phyloP scores from a whole-genome alignment of 148 eudicot genomes.

The Heliamphora exappendiculata region DNA sequence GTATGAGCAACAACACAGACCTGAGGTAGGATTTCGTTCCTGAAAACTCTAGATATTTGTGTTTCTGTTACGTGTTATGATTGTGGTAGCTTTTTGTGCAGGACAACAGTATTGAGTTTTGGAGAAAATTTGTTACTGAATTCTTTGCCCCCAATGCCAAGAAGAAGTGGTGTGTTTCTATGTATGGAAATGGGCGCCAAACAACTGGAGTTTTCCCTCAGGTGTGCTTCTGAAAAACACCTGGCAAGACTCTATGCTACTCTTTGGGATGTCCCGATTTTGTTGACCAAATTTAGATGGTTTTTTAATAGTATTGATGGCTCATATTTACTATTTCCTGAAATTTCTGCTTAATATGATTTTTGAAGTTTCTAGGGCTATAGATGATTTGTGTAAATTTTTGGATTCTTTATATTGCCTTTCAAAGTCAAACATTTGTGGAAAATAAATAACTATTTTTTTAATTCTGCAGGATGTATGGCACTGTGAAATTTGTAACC shows the following conservation, averaged over 20 bases:
- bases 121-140: constrained; percentile 86
- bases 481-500: constrained; percentile 98
- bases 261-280: background rate
- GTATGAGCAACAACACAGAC: constrained; percentile 94
- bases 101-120: constrained; percentile 93
- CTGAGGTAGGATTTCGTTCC: constrained; percentile 50
- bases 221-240: constrained; percentile 30
- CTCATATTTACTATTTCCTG: background rate
- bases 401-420: background rate
- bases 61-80: background rate
- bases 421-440: background rate
- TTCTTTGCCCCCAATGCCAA: constrained; percentile 91
- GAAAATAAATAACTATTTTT: background rate
- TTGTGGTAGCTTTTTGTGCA: constrained; percentile 19
- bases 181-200: constrained; percentile 96
- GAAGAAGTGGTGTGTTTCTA: constrained; percentile 98
- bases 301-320: background rate
- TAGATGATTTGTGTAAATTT: background rate
- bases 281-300: background rate
- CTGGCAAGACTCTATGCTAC: constrained; percentile 1
- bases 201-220: constrained; percentile 92
- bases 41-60: background rate
- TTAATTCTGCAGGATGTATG: constrained; percentile 69
- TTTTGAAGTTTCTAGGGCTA: constrained; percentile 1
- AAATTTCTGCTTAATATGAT: background rate